phyloP scores from a whole-genome alignment of 2,329 filamentous ascomycete genomes.

The Fusarium equiseti region DNA sequence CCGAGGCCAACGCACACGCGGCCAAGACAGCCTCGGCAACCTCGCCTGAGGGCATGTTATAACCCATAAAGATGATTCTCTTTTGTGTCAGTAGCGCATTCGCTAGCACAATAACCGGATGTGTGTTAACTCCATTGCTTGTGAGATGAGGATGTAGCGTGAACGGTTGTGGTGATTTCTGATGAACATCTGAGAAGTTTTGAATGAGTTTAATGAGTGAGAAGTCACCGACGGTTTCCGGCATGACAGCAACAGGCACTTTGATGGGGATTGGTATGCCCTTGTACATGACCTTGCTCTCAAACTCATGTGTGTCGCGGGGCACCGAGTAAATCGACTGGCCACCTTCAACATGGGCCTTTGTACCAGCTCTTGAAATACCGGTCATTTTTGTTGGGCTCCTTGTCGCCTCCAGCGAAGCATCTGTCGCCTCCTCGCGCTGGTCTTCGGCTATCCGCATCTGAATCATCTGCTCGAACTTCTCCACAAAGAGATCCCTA shows the following conservation, averaged over 20 bases:
- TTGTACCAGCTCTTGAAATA: conserved; percentile 72
- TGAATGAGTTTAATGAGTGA: conserved; percentile 97
- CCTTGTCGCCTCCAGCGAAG: conserved; percentile 56
- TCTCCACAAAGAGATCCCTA: conserved; percentile 96
- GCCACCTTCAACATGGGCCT: conserved; percentile 70
- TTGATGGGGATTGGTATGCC: conserved; percentile 97
- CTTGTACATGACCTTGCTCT: conserved; percentile 95
- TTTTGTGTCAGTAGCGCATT: conserved; percentile 98
- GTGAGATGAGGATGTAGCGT: conserved; percentile 90
- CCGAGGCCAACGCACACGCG: conserved; percentile 93
- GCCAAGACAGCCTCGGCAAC: conserved; percentile 98
- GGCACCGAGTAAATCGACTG: conserved; percentile 79
- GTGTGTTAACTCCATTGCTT: conserved; percentile 88
- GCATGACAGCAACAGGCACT: conserved; percentile 91
- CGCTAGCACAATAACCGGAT: conserved; percentile 93
- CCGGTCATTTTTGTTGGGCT: conserved; percentile 61
- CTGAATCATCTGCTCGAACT: conserved; percentile 94
- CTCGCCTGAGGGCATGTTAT: conserved; percentile 94
- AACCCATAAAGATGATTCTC: conserved; percentile 92
- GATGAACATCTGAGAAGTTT: conserved; percentile 86
- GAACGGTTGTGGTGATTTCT: conserved; percentile 87
- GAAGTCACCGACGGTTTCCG: conserved; percentile 97
- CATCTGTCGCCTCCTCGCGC: conserved; percentile 57
- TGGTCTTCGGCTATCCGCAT: conserved; percentile 79
- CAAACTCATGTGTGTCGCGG: conserved; percentile 96